Evolutionary conservation across 1,139 yeast genomes (phyloP).

Genomic region (Sugiyamaella paludigena): DNA sequence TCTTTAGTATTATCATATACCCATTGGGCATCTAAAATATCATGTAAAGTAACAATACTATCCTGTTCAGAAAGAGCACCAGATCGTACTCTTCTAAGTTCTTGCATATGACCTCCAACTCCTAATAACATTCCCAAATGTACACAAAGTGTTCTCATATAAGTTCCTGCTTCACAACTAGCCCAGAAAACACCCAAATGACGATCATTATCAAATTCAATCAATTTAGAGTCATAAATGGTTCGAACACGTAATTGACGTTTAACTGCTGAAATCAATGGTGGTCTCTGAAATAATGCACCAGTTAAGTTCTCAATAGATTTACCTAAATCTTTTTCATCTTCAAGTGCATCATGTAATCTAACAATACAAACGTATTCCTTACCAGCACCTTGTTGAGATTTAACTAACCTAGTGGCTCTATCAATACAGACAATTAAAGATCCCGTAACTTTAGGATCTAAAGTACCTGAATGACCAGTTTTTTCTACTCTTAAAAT

Average conservation of each 20-base stretch:
- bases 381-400: conserved; percentile 99
- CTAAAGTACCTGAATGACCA: conserved; percentile 98
- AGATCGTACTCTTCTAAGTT: conserved; percentile 96
- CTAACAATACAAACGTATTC: conserved; percentile 98
- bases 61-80: conserved; percentile 93
- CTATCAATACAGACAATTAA: conserved; percentile 96
- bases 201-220: conserved; percentile 96
- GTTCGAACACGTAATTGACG: conserved; percentile 98
- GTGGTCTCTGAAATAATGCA: conserved; percentile 98
- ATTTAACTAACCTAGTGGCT: conserved; percentile 95
- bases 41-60: conserved; percentile 92
- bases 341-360: conserved; percentile 88
- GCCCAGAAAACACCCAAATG: conserved; percentile 99
- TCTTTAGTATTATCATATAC: conserved; percentile 95
- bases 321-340: conserved; percentile 85
- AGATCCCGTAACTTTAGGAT: conserved; percentile 95
- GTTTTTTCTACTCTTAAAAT: conserved; percentile 94
- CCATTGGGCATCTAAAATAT: conserved; percentile 97
- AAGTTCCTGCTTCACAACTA: conserved; percentile 99
- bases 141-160: conserved; percentile 98
- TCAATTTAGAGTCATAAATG: conserved; percentile 90
- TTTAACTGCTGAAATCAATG: conserved; percentile 96
- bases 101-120: conserved; percentile 99
- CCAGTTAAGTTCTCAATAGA: conserved; percentile 93
- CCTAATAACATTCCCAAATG: conserved; percentile 97